Evolutionary conservation across 257 asterid species (phyloP).

Genomic region (Solanum neorickii): DNA sequence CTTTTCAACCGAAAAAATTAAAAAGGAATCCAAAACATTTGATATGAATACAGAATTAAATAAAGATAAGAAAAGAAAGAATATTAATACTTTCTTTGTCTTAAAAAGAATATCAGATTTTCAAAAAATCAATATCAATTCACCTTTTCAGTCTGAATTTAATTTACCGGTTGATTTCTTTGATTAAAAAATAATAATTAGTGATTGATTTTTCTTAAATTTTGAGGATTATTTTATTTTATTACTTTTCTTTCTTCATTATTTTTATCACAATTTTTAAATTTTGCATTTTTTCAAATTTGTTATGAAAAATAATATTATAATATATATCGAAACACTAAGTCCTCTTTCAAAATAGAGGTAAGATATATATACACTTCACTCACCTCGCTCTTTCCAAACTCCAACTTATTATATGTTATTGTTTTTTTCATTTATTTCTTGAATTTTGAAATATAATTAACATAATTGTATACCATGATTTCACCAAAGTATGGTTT

Average conservation of each 20-base stretch:
- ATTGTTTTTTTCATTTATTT: neutral
- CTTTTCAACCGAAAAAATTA: neutral
- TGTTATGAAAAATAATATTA: no score
- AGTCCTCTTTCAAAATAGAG: rapidly evolving
- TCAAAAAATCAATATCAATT: neutral
- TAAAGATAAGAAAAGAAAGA: neutral
- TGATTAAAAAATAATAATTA: no score
- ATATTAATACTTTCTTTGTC: neutral
- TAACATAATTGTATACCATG: neutral
- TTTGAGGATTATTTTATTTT: neutral
- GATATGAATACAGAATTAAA: neutral
- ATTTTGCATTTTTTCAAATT: neutral
- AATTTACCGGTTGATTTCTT: neutral
- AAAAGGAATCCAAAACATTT: neutral
- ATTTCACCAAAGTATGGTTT: neutral
- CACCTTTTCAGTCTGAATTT: neutral
- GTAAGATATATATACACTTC: neutral
- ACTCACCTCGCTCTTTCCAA: rapidly evolving
- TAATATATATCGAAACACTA: no score
- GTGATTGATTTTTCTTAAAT: neutral
- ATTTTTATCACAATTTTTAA: neutral
- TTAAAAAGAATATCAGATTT: neutral
- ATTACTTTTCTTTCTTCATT: no score
- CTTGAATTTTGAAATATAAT: neutral
- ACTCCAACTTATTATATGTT: neutral